Evolutionary conservation across 148 eudicot species (phyloP), one percentile per base, ranked within the genome.

Genomic region (Nepenthes gracilis): DNA sequence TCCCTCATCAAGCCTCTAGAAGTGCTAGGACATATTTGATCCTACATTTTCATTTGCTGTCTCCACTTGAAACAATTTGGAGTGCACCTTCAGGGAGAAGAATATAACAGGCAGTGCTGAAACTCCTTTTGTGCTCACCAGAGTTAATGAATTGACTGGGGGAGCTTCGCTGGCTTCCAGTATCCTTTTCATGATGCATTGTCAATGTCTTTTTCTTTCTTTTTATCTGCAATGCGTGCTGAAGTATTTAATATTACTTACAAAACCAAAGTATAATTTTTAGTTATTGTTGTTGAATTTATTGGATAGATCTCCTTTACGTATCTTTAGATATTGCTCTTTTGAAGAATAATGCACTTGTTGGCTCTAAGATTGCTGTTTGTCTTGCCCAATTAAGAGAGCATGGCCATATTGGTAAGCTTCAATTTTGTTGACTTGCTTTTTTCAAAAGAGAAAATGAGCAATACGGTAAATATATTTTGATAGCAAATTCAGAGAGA

Each of bases 101-200:
- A 80, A 82, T 56, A 71, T 94, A 62, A 78, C 72, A 57, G 99
- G 99, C 64, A 94, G 81, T 70, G 92, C 92, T 47, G 97, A 89
- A 81, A 94, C 99, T 57, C 99, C 99, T n/a, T 94, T 84, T 77
- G 71, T 94, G 71, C 95, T 94, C 64, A 69, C 78, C 35, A 89
- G 85, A 78, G 99, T 94, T 68, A 94, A 87, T 59, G 81, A 81
- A 67, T 79, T 94, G 54, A 94, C 97, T 43, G 95, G 97, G 62
- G 97, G 99, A 81, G 96, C 95, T 33, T 94, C 99, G 54, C 70
- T 94, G 68, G 80, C 85, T 79, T 77, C 99, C 58, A 94, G 97
- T 93, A 93, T 93, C 94, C 98, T 84, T 73, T 66, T 36, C 6
- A 40, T 23, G 23, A 8, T 40, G 45, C 45, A 8, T 40, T 40